These are phyloP conservation scores for Xylariaceae sp. DNA, from an alignment of 2,329 filamentous ascomycete genomes.

Conservation along the genomic window DNA sequence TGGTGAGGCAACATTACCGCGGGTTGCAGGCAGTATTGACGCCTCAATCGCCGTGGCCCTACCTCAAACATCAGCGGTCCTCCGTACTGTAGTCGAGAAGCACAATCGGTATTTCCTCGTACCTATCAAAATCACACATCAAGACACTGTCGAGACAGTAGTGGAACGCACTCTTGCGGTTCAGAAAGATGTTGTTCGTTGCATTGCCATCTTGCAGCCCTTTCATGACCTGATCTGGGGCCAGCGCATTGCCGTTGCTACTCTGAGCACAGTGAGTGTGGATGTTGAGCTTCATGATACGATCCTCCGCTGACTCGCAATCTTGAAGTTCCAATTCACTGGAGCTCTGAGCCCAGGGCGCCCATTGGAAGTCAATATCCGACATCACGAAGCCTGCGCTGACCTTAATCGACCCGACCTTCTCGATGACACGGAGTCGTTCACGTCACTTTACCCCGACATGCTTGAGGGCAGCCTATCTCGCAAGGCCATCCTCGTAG, in stretches of 20 bases:
- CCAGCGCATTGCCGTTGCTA: background rate
- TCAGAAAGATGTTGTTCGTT: background rate
- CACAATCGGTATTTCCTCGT: background rate
- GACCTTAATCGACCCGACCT: constrained; percentile 3
- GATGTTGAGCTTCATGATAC: background rate
- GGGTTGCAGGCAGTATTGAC: background rate
- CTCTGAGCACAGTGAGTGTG: background rate
- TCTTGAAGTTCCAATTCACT: background rate
- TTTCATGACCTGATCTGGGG: background rate
- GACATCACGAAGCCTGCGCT: constrained; percentile 1
- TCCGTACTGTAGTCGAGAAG: too few relatives aligned
- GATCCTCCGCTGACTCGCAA: background rate
- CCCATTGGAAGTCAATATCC: constrained; percentile 2
- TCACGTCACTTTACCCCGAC: constrained; percentile 1
- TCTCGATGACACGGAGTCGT: constrained; percentile 2
- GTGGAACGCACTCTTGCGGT: background rate
- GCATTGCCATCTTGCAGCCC: background rate
- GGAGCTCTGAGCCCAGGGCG: background rate
- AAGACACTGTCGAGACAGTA: background rate
- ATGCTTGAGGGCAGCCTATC: constrained; percentile 1
- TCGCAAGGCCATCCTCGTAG: constrained; percentile 4
- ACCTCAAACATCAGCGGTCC: background rate
- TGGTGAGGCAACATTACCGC: background rate
- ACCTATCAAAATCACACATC: background rate
- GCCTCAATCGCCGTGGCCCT: background rate